Percentiles rank a stretch among this genome's conserved stretches.
Evolutionary conservation across 768 basidiomycete genomes (phyloP).

Genomic region (Gyrodon lividus): DNA sequence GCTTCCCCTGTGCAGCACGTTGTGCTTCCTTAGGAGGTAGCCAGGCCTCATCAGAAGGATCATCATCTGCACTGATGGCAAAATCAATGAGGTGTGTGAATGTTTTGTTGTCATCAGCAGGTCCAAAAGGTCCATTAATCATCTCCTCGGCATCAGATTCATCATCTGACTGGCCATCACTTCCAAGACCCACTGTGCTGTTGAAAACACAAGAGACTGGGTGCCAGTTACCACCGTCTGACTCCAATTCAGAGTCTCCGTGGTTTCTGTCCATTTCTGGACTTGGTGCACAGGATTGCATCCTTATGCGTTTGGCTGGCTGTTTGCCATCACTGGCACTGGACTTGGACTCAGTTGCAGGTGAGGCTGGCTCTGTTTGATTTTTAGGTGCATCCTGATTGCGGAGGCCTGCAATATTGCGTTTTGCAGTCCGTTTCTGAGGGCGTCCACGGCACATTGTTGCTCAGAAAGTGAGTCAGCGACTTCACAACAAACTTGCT

Average conservation of each 20-base stretch:
- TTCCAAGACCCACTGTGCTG: neutral
- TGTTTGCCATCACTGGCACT: neutral
- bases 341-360: neutral
- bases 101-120: neutral
- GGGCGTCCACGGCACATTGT: too few species aligned
- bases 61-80: neutral
- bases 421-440: neutral
- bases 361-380: neutral
- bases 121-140: neutral
- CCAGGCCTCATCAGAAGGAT: neutral
- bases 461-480: too few species aligned
- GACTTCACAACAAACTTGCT: too few species aligned
- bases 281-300: neutral
- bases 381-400: neutral
- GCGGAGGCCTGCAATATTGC: neutral
- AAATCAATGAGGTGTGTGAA: neutral
- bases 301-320: neutral
- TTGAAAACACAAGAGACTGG: neutral
- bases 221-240: neutral
- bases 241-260: neutral
- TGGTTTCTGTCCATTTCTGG: too few species aligned
- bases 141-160: neutral
- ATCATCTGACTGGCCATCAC: neutral
- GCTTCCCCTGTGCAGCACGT: too few species aligned
- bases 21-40: neutral